Evolutionary conservation across 306 rosid genomes (phyloP), one percentile per base, ranked within the genome.

Genomic region (Neltuma alba): DNA sequence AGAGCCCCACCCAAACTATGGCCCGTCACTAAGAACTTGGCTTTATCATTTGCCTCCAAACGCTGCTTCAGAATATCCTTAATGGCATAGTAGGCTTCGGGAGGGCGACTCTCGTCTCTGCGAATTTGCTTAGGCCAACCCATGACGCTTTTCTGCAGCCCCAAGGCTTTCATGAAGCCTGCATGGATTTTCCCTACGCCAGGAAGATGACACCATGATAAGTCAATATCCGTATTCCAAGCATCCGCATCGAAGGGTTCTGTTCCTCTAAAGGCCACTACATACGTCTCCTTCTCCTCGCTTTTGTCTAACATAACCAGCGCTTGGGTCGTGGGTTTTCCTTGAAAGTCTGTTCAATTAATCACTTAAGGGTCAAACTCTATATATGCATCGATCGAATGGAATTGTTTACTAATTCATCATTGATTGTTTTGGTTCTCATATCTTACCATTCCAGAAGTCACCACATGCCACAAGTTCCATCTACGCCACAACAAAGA

Each of bases 131-230:
- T 77, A 0, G 92, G 90, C 88, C 89, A 92, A 6, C 89, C 93
- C 0, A 50, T 18, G 9, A 20, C 5, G 33, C 27, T 41, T 38
- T 71, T 85, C 2, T 78, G 87, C 20, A 90, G 78, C 3, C 92
- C 95, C 11, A 92, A 81, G 7, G 91, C 84, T 77, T 92, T 90
- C 93, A 90, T 89, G 73, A 90, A 92, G 28, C 97, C 93, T 1
- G 89, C 92, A 68, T 92, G 97, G 62, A 80, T 83, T 66, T 52
- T 87, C 42, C 92, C 97, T 0, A 74, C 73, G 1, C 78, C 85
- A 0, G 37, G 57, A 37, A 89, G 66, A 28, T 81, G 85, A 1
- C 86, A 89, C 97, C 95, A 90, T 1, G 95, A 92, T 37, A 92
- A 67, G 70, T 92, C 91, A 0, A 85, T 1, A 52, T 92, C 92